These are phyloP conservation scores for Cairneyella variabilis DNA, from an alignment of 495 filamentous ascomycete genomes.

Conservation along the genomic window DNA sequence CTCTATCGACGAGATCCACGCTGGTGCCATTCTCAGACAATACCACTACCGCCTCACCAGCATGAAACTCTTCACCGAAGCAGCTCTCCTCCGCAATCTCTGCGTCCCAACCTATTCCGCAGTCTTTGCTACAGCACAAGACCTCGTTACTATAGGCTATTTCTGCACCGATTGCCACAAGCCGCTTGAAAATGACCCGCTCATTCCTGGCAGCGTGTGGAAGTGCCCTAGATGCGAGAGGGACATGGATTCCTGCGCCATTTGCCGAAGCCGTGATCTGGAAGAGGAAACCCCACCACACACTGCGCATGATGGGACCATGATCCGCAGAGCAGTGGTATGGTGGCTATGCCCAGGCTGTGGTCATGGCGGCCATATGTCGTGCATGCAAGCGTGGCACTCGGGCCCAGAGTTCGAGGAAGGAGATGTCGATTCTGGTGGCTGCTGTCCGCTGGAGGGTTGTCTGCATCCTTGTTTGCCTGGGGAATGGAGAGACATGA, in stretches of 20 bases:
- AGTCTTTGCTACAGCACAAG: slow-evolving; percentile 53
- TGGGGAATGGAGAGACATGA: slow-evolving; percentile 52
- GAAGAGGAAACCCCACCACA: too few species aligned
- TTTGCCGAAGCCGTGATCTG: slow-evolving; percentile 26
- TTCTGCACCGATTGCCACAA: slow-evolving; percentile 49
- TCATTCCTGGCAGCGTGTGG: slow-evolving; percentile 24
- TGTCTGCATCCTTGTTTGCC: slow-evolving; percentile 72
- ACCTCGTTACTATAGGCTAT: slow-evolving; percentile 41
- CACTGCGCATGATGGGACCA: too few species aligned
- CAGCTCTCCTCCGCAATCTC: slow-evolving; percentile 63
- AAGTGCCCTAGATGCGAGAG: slow-evolving; percentile 21
- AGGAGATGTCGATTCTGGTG: slow-evolving; percentile 52
- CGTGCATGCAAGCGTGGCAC: slow-evolving; percentile 64
- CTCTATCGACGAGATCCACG: slow-evolving; percentile 45
- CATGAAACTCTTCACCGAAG: slow-evolving; percentile 63
- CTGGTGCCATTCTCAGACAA: slow-evolving; percentile 52
- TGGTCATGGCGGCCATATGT: slow-evolving; percentile 69
- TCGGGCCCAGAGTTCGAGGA: slow-evolving; percentile 12
- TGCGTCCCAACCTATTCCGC: slow-evolving; percentile 52
- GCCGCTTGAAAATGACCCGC: slow-evolving; percentile 46
- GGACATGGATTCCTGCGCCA: slow-evolving; percentile 48
- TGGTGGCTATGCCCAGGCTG: slow-evolving; percentile 76
- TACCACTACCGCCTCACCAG: slow-evolving; percentile 62
- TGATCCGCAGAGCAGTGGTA: too few species aligned
- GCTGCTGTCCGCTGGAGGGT: slow-evolving; percentile 69